Conservation (phyloP, 257 asterid genomes). For the Capsicum pubescens region DNA sequence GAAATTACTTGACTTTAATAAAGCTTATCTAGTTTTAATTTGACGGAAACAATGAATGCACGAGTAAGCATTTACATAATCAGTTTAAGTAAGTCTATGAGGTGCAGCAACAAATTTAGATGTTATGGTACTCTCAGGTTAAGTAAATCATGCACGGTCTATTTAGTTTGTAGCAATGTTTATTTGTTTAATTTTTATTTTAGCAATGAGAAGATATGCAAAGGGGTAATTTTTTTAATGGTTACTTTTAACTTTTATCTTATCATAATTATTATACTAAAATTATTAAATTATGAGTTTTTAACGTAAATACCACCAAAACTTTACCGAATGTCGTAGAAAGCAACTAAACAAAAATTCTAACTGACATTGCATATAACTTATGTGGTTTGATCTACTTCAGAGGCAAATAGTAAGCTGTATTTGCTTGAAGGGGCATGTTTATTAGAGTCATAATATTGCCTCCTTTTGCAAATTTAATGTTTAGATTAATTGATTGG, state of each 20-base stretch:
- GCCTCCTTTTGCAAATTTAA: background rate
- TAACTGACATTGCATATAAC: background rate
- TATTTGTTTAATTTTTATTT: no score
- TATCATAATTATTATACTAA: no score
- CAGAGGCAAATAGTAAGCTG: background rate
- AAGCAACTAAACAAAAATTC: background rate
- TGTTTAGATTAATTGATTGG: background rate
- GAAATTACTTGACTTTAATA: no score
- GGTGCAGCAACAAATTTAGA: no score
- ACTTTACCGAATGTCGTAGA: background rate
- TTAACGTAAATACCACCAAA: background rate
- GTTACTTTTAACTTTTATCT: background rate
- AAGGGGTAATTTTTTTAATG: no score
- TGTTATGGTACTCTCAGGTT: background rate
- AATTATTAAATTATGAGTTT: no score
- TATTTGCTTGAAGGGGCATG: conserved; percentile 1
- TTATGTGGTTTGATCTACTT: background rate
- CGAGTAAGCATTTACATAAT: no score
- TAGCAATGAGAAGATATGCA: background rate
- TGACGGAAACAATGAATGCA: no score
- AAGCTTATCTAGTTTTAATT: no score
- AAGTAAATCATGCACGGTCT: background rate
- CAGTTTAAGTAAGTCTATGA: no score
- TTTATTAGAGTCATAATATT: background rate
- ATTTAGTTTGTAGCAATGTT: background rate